Evolutionary conservation across 306 rosid species (phyloP), one percentile per base, ranked within the genome.

Genomic region (Cicer yamashitae): DNA sequence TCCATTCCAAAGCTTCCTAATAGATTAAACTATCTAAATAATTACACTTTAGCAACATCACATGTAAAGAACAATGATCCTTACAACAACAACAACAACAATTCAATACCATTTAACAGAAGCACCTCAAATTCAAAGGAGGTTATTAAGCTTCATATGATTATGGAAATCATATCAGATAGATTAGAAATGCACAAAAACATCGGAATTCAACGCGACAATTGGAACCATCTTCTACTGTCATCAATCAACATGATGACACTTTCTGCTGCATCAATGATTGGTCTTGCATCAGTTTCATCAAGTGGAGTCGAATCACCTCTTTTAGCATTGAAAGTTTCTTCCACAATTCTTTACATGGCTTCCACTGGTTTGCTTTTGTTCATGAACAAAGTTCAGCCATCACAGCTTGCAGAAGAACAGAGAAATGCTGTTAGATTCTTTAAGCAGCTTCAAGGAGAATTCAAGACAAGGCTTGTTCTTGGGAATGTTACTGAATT

Each of bases 341-440:
- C 92, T 14, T 90, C 96, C 8, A 83, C 84, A 22, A 38, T 88
- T 52, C 92, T 93, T 7, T 93, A 85, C 70, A 73, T 80, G 62
- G 85, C 91, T 10, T 90, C 93, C 22, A 86, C 92, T 3, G 92
- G 83, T 11, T 70, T 93, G 12, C 77, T 84, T 70, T 52, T 77
- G 82, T 77, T 87, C 75, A 88, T 88, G 89, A 93, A 86, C 91
- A 91, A 82, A 70, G 82, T 91, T 67, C 98, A 91, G 59, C 93
- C 98, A 11, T 91, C 98, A 9, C 98, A 93, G 76, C 89, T 93
- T 6, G 91, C 86, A 1, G 97, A 93, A 67, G 96, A 89, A 44
- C 94, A 93, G 7, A 66, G 97, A 69, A 86, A 82, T 25, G 89
- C 92, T 1, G 75, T 87, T 1, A 91, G 96, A 57, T 71, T 91